A percentile compares a stretch with the other conserved stretches of the same genome.
phyloP scores from a whole-genome alignment of 768 basidiomycete species.

The Calocybe gangraenosa region DNA sequence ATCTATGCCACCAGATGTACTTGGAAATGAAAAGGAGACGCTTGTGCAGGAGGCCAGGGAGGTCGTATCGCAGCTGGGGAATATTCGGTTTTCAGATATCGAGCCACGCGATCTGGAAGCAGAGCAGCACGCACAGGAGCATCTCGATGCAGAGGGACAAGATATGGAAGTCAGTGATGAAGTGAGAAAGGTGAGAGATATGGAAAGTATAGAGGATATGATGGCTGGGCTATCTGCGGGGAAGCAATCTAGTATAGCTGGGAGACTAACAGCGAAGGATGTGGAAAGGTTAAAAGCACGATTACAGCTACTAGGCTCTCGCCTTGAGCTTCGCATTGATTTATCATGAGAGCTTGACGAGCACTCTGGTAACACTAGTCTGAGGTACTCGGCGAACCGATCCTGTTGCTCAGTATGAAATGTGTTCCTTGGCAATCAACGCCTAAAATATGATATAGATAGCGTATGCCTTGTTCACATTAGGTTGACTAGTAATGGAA shows the following conservation, averaged over 20 bases:
- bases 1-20: slow-evolving; percentile 14
- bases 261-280: slow-evolving; percentile 35
- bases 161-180: slow-evolving; percentile 37
- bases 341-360: slow-evolving; percentile 20
- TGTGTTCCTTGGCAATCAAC: no score
- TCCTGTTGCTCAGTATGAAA: no score
- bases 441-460: background rate
- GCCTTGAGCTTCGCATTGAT: slow-evolving; percentile 27
- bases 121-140: slow-evolving; percentile 69
- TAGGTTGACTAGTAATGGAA: slow-evolving; percentile 1
- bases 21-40: slow-evolving; percentile 10
- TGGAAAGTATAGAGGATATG: slow-evolving; percentile 58
- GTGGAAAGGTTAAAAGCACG: slow-evolving; percentile 34
- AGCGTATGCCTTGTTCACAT: background rate
- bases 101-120: slow-evolving; percentile 75
- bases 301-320: slow-evolving; percentile 25
- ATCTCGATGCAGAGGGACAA: slow-evolving; percentile 41
- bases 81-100: slow-evolving; percentile 67
- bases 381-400: no score
- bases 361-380: no score
- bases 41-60: slow-evolving; percentile 43
- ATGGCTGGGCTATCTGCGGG: slow-evolving; percentile 38
- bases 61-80: slow-evolving; percentile 52
- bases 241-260: slow-evolving; percentile 10
- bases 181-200: slow-evolving; percentile 39